A percentile compares a stretch with the other conserved stretches of the same genome.
phyloP scores from a whole-genome alignment of 2,329 filamentous ascomycete species.

The Xylaria sp. region DNA sequence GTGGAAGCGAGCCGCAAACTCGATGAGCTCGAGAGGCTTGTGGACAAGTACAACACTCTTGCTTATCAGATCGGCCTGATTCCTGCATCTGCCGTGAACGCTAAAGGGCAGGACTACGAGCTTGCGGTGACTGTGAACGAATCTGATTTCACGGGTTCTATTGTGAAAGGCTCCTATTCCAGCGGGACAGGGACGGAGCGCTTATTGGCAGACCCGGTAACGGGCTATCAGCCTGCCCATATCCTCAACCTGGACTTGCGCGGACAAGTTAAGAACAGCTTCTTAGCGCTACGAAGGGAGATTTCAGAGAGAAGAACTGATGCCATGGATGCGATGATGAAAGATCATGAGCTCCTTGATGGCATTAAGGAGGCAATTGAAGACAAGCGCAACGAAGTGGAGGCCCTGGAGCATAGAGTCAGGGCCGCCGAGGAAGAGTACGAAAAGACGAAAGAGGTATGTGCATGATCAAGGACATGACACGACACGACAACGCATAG shows the following conservation, averaged over 20 bases:
- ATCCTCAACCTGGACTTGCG: slow-evolving; percentile 88
- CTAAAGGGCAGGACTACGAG: slow-evolving; percentile 84
- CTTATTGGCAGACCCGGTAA: slow-evolving; percentile 78
- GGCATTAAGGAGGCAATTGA: slow-evolving; percentile 96
- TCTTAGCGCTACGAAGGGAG: slow-evolving; percentile 81
- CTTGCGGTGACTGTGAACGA: slow-evolving; percentile 82
- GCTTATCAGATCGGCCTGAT: slow-evolving; percentile 94
- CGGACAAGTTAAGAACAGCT: slow-evolving; percentile 78
- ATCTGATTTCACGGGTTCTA: slow-evolving; percentile 75
- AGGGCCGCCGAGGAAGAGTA: slow-evolving; percentile 91
- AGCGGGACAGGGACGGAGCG: slow-evolving; percentile 67
- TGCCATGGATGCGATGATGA: slow-evolving; percentile 89
- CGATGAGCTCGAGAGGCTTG: slow-evolving; percentile 87
- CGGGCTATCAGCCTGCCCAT: slow-evolving; percentile 88
- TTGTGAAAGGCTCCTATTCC: slow-evolving; percentile 53
- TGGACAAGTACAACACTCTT: slow-evolving; percentile 91
- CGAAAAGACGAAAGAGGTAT: slow-evolving; percentile 84
- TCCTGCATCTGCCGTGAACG: slow-evolving; percentile 81
- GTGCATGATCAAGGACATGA: slow-evolving; percentile 7
- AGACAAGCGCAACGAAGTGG: slow-evolving; percentile 91
- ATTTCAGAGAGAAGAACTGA: slow-evolving; percentile 86
- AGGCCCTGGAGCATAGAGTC: slow-evolving; percentile 86
- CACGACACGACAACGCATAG: background rate
- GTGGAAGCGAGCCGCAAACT: slow-evolving; percentile 83
- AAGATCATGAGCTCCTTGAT: slow-evolving; percentile 90